Evolutionary conservation across 202 grass and related monocot genomes (phyloP), one percentile per base, ranked within the genome.

Genomic region (Panicum hallii): DNA sequence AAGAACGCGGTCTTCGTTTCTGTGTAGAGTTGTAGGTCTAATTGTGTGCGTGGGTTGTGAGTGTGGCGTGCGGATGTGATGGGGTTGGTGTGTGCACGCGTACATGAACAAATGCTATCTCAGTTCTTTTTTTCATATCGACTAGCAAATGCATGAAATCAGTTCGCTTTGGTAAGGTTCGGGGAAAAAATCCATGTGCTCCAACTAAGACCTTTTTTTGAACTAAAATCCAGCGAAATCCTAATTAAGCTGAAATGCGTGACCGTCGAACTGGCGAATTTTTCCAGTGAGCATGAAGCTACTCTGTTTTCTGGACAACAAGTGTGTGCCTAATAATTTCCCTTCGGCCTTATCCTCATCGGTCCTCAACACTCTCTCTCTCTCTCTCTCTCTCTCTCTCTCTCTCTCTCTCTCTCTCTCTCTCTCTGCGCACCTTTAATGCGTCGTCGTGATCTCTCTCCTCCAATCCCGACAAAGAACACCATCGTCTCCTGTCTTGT

Each of bases 401-500:
- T 48, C 82, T 9, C 48, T 30, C 15, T 19, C 20, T 17, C 78
- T 4, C 46, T 4, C 60, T 40, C 26, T 38, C 32, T 45, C 53
- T 28, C 78, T 69, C 52, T 17, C 30, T 42, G 10, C 19, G 32
- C 17, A 63, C 67, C 89, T 87, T 90, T 84, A 91, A 66, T 81
- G 81, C 85, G 81, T 84, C 81, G 46, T 66, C 81, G 46, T 66
- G 75, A 80, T 91, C 89, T 84, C 84, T 90, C 63, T 84, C 81
- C 80, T 87, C 81, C 85, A 88, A 91, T 87, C 85, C 81, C 89
- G 81, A 91, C 85, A 85, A 81, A 91, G 81, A 81, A 58, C 89
- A 87, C 86, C 90, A 84, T 89, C 79, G 55, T 91, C 84, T 90
- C 53, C 84, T 83, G 74, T 36, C 88, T 79, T 36, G 84, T 74